These are phyloP conservation scores for Euphorbia celastroides DNA, from an alignment of 441 rosid genomes.

Conservation along the genomic window DNA sequence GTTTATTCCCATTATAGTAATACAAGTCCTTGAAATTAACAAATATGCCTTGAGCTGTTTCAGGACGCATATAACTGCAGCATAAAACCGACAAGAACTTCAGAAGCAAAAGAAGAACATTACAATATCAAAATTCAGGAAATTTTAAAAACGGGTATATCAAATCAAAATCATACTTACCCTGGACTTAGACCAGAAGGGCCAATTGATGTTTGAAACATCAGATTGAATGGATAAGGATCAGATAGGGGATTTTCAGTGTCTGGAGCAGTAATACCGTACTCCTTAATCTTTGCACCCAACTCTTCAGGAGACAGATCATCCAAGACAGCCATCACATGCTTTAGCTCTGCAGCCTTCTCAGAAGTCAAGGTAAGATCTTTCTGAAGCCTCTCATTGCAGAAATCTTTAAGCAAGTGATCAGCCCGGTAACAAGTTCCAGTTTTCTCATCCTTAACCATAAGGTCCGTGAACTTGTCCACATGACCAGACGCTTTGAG, in stretches of 20 bases:
- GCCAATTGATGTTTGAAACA: conserved; percentile 77
- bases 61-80: conserved; percentile 74
- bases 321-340: conserved; percentile 55
- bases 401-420: conserved; percentile 66
- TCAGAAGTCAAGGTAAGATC: conserved; percentile 45
- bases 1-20: conserved; percentile 64
- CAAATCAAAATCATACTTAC: conserved; percentile 26
- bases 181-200: conserved; percentile 63
- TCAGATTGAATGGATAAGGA: conserved; percentile 65
- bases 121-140: background rate
- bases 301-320: conserved; percentile 65
- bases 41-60: conserved; percentile 76
- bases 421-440: conserved; percentile 73
- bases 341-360: conserved; percentile 60
- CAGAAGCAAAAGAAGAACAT: conserved; percentile 1
- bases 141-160: background rate
- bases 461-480: conserved; percentile 70
- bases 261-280: conserved; percentile 62
- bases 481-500: conserved; percentile 79
- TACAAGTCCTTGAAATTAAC: conserved; percentile 66
- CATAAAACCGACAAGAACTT: conserved; percentile 4
- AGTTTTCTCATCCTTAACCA: conserved; percentile 73
- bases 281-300: conserved; percentile 73
- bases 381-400: conserved; percentile 66
- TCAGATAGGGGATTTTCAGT: conserved; percentile 56